Percentiles rank a stretch among this genome's conserved stretches.
phyloP scores from a whole-genome alignment of 495 filamentous ascomycete genomes.

The Penicillium paradoxum region DNA sequence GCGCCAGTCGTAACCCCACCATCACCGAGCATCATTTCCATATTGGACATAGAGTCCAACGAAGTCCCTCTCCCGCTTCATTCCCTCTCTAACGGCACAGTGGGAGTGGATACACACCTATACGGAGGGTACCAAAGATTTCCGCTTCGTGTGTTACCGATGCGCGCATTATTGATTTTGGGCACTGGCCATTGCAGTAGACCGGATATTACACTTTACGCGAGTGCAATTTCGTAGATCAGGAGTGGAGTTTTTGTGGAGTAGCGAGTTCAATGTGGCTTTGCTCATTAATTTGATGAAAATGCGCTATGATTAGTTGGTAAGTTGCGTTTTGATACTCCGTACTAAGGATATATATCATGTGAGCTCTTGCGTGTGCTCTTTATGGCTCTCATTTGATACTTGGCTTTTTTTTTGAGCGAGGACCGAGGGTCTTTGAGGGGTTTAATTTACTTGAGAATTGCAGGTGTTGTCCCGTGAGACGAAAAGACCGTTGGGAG shows the following conservation, averaged over 20 bases:
- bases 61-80: constrained; percentile 3
- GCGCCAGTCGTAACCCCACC: background rate
- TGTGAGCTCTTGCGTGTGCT: too few species aligned
- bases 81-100: background rate
- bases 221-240: constrained; percentile 3
- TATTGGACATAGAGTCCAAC: constrained; percentile 1
- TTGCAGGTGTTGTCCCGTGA: too few species aligned
- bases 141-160: background rate
- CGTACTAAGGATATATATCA: too few species aligned
- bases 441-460: too few species aligned
- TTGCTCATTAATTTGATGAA: background rate
- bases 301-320: background rate
- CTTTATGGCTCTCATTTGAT: too few species aligned
- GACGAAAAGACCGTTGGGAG: too few species aligned
- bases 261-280: background rate
- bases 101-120: background rate
- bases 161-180: constrained; percentile 3
- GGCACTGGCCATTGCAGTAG: constrained; percentile 1
- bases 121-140: too few species aligned
- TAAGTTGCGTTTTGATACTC: too few species aligned
- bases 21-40: background rate
- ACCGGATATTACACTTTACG: background rate
- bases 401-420: too few species aligned
- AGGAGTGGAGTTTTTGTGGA: background rate
- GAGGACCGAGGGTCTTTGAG: too few species aligned